Evolutionary conservation across 1,284 basidiomycete species (phyloP), one percentile per base, ranked within the genome.

Genomic region (Ganoderma sinense): DNA sequence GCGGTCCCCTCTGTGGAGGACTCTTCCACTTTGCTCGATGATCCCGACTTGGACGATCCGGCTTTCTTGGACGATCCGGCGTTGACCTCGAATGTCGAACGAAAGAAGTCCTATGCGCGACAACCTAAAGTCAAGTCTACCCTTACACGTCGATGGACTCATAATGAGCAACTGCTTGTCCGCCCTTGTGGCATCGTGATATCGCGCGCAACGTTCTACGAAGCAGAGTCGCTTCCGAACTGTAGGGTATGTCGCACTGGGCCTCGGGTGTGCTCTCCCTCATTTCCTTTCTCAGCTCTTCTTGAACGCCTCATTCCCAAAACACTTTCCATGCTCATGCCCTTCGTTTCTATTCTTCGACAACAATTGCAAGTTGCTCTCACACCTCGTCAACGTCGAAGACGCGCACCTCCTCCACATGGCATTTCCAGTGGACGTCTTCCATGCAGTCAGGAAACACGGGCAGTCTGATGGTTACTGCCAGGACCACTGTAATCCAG

Each of bases 381-480:
- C 58, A 31, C 69, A 73, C 58, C 64, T 29, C 16, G 53, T 55
- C 29, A 55, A 55, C 53, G 16, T 55, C 11, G 26, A 55, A 1
- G 53, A 55, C 8, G 16, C 20, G 16, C 39, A 62, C 14, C 60
- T 62, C 13, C 41, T 62, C 26, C 60, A 45, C 39, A 64, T 78
- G 2, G 61, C 66, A 11, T 70, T 81, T 18, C 74, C 79, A 0
- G 80, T 82, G 3, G 78, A 82, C 66, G 78, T 79, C 0, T 83
- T 82, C 48, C 82, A 83, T 67, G 77, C 75, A 67, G 76, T 71
- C 33, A 73, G 62, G 26, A 83, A 83, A 66, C 82, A 83, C 73
- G 79, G 78, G 66, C 74, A 78, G 40, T 65, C 53, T 0, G 77
- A 80, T 67, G 43, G 36, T 1, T 78, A 71, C 41, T 83, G 80